Base-by-base conservation (phyloP, 495 filamentous ascomycete genomes). In the Pseudomonodictys pantanalensis region DNA sequence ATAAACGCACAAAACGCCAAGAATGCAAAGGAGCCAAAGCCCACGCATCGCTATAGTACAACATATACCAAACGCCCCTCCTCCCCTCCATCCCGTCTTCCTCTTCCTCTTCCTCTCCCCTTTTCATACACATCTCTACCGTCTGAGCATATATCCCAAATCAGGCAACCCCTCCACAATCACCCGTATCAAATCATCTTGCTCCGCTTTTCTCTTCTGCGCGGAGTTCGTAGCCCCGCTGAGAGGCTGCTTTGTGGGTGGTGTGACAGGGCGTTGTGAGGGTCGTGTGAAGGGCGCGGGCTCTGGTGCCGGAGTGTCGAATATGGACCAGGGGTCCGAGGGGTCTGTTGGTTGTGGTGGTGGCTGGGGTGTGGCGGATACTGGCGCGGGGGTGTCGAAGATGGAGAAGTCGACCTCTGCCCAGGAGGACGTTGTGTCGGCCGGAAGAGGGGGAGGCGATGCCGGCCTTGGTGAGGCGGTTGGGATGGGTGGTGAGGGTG, bases 141-240 rank as follows among this genome's bases (percentile, higher is more conserved):
- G 44, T n/a, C 44, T 26, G 7, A 75, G 65, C 72, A 75, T 75
- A 66, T 74, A 75, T 25, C 65, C 51, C 51, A 73, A 44, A 68
- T 75, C 71, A 8, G 73, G 73, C 24, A 75, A 52, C 18, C 69
- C 69, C 6, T 54, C 53, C 20, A 75, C 47, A 46, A 75, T 71
- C 15, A 52, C 29, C n/a, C 52, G 55, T 10, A 73, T 44, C 12
- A 62, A 52, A 38, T 68, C 64, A 41, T 64, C 63, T 56, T 57
- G 56, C 57, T 64, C 55, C 33, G 39, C 41, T 56, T 64, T 57
- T 12, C 56, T 33, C 20, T 23, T 42, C 23, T 56, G 53, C 18
- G 44, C 51, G 15, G 53, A 45, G 23, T 50, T 49, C 6, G 51
- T 25, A 10, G 54, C 42, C 17, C 42, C 41, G 22, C 57, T 41